Percentiles rank a stretch among this genome's conserved stretches.
phyloP scores from a whole-genome alignment of 2,329 filamentous ascomycete genomes.

The Epichloe coenophiala region DNA sequence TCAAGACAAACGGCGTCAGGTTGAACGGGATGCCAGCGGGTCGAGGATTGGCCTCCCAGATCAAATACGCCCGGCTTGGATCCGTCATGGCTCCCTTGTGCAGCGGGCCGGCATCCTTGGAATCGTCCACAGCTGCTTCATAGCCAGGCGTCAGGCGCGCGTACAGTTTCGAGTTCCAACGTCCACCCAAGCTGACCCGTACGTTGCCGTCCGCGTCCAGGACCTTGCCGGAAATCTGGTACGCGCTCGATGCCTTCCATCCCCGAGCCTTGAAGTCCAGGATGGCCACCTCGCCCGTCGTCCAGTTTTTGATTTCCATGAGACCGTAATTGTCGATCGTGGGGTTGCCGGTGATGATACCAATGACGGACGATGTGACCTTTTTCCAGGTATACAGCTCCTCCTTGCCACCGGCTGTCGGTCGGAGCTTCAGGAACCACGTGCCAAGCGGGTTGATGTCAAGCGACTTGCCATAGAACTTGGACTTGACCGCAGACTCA shows the following conservation, averaged over 20 bases:
- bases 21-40: conserved; percentile 89
- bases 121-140: conserved; percentile 56
- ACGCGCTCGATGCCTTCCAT: conserved; percentile 89
- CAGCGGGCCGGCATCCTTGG: conserved; percentile 25
- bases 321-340: conserved; percentile 95
- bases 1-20: conserved; percentile 88
- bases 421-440: conserved; percentile 84
- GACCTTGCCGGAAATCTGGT: conserved; percentile 77
- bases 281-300: conserved; percentile 77
- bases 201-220: conserved; percentile 67
- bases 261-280: conserved; percentile 91
- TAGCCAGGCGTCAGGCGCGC: conserved; percentile 85
- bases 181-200: conserved; percentile 78
- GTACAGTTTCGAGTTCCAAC: conserved; percentile 97
- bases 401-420: conserved; percentile 57
- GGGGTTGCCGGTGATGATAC: conserved; percentile 93
- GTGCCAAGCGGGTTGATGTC: conserved; percentile 93
- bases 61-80: conserved; percentile 66
- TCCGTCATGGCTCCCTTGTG: conserved; percentile 43
- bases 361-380: conserved; percentile 91
- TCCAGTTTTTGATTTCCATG: conserved; percentile 98
- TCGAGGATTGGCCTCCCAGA: conserved; percentile 80
- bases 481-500: conserved; percentile 87
- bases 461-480: conserved; percentile 95
- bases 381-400: conserved; percentile 99